These are phyloP conservation scores for Alternaria burnsii DNA, from an alignment of 2,329 filamentous ascomycete species.

Conservation along the genomic window DNA sequence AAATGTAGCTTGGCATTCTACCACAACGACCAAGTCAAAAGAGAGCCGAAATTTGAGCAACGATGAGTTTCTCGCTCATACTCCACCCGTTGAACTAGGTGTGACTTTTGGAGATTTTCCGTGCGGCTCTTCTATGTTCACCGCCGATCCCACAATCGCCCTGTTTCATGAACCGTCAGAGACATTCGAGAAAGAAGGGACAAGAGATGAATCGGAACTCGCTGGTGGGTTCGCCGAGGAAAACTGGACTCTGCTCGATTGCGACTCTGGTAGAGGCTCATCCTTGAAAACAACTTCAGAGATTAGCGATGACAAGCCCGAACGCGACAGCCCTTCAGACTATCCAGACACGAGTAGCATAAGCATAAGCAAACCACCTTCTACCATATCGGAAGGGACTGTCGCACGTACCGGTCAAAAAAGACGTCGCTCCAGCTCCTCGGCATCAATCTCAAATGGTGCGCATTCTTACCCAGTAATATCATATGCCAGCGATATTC, in stretches of 20 bases:
- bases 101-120: conserved; percentile 44
- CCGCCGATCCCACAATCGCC: conserved; percentile 10
- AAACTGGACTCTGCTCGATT: conserved; percentile 20
- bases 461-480: conserved; percentile 28
- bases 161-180: conserved; percentile 10
- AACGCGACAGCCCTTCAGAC: conserved; percentile 19
- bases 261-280: conserved; percentile 38
- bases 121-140: conserved; percentile 26
- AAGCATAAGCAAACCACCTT: conserved; percentile 1
- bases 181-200: background rate
- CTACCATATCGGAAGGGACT: conserved; percentile 16
- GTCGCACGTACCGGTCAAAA: conserved; percentile 31
- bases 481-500: conserved; percentile 40
- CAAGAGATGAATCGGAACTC: conserved; percentile 1
- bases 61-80: conserved; percentile 10
- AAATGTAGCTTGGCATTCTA: conserved; percentile 5
- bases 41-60: background rate
- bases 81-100: conserved; percentile 27
- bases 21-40: background rate
- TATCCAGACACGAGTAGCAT: conserved; percentile 6
- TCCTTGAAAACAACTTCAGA: conserved; percentile 38
- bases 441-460: conserved; percentile 29
- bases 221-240: conserved; percentile 23
- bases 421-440: conserved; percentile 35
- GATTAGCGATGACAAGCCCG: conserved; percentile 24